Evolutionary conservation across 225 moss, liverwort and hornwort species (phyloP).

Genomic region (Pseudisothecium myosuroides): DNA sequence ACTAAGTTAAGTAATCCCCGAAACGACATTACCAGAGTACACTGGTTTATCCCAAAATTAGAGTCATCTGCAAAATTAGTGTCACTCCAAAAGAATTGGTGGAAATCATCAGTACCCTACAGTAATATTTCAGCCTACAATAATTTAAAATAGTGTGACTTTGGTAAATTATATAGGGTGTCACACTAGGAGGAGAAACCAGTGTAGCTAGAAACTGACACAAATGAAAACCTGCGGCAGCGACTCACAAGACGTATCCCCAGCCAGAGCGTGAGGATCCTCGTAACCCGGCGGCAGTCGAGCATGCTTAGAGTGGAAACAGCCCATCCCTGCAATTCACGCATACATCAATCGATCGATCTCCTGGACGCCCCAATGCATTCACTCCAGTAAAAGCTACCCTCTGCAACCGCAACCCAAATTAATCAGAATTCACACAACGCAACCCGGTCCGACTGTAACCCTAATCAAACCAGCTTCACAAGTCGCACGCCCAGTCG

Average conservation of each 20-base stretch:
- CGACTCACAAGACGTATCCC: slow-evolving; percentile 66
- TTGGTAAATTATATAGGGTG: too few species aligned
- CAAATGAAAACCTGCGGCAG: neutral
- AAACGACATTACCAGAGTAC: neutral
- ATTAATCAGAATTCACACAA: neutral
- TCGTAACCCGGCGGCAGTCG: slow-evolving; percentile 69
- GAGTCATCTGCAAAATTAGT: neutral
- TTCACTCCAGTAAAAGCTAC: neutral
- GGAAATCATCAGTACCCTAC: neutral
- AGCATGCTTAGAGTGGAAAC: slow-evolving; percentile 47
- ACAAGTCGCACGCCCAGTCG: neutral
- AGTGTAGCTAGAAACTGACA: neutral
- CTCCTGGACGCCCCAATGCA: neutral
- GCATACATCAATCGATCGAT: neutral
- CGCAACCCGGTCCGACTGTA: neutral
- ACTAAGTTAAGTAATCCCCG: too few species aligned
- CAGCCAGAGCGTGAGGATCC: slow-evolving; percentile 48
- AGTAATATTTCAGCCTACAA: neutral
- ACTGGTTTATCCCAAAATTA: neutral
- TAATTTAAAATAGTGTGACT: too few species aligned
- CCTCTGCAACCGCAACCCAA: neutral
- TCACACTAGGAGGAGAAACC: neutral
- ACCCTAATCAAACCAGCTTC: neutral
- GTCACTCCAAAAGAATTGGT: neutral
- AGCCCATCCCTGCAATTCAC: slow-evolving; percentile 47